Evolutionary conservation across 768 basidiomycete species (phyloP).

Genomic region (Collybia sp.): DNA sequence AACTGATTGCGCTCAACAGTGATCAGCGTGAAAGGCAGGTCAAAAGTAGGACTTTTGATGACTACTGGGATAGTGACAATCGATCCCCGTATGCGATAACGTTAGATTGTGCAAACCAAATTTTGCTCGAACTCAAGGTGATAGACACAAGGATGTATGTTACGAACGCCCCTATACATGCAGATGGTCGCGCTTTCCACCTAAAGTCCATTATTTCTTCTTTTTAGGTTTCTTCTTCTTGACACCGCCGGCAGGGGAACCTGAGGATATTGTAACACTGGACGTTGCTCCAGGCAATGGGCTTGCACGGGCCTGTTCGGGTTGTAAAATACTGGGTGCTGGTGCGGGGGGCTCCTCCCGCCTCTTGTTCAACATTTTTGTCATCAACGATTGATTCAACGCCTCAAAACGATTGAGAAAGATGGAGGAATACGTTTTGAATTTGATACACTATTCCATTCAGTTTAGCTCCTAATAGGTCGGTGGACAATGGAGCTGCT

Average conservation of each 20-base stretch:
- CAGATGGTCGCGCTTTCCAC: conserved; percentile 3
- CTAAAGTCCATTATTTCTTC: conserved; percentile 46
- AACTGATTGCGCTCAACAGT: too few relatives aligned
- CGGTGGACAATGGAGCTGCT: not conserved
- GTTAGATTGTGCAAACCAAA: too few relatives aligned
- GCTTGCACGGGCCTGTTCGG: conserved; percentile 18
- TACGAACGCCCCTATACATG: conserved; percentile 5
- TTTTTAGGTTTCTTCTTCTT: conserved; percentile 87
- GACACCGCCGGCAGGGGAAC: conserved; percentile 49
- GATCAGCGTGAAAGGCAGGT: too few relatives aligned
- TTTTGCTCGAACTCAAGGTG: too few relatives aligned
- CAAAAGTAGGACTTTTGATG: too few relatives aligned
- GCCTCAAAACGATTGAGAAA: conserved; percentile 96
- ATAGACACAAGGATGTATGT: too few relatives aligned
- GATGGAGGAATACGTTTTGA: conserved; percentile 91
- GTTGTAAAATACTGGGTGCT: conserved; percentile 15
- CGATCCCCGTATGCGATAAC: too few relatives aligned
- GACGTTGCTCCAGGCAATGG: conserved; percentile 26
- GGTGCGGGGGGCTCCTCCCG: conserved; percentile 25
- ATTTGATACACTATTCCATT: conserved; percentile 78
- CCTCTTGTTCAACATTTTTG: conserved; percentile 76
- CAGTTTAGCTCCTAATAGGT: not conserved
- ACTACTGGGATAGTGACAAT: too few relatives aligned
- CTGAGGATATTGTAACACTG: conserved; percentile 24
- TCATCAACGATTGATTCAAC: conserved; percentile 81